Evolutionary conservation across 192 early-diverging fungal species (phyloP).

Genomic region (Coemansia sp.): DNA sequence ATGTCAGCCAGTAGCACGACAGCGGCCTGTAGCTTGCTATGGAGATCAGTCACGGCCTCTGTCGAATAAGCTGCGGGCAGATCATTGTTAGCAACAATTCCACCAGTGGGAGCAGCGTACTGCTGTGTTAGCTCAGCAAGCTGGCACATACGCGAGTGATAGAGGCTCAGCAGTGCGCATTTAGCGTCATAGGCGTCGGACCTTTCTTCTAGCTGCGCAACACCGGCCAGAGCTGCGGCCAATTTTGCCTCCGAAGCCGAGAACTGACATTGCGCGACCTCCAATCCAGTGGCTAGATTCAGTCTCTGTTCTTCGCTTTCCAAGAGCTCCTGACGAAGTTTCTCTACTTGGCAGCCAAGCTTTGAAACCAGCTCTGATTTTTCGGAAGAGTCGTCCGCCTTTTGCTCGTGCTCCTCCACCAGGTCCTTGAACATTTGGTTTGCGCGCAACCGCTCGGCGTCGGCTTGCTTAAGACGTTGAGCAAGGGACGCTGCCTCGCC

Average conservation of each 20-base stretch:
- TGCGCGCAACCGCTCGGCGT: conserved; percentile 13
- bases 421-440: conserved; percentile 23
- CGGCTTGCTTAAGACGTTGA: conserved; percentile 11
- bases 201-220: conserved; percentile 45
- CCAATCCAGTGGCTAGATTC: not conserved
- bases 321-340: conserved; percentile 21
- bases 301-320: conserved; percentile 20
- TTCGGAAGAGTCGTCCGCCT: conserved; percentile 7
- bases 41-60: not conserved
- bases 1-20: not conserved
- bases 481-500: conserved; percentile 17
- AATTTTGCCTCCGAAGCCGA: conserved; percentile 31
- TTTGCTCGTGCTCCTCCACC: conserved; percentile 15
- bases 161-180: conserved; percentile 2
- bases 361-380: conserved; percentile 10
- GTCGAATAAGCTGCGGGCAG: not conserved
- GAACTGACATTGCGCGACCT: not conserved
- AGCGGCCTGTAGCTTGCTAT: not conserved
- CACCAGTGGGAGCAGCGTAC: conserved; percentile 12
- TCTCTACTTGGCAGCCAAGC: conserved; percentile 20
- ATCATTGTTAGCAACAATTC: not conserved
- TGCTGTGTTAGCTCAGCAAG: not conserved
- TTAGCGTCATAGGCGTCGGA: conserved; percentile 35
- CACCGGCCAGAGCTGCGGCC: conserved; percentile 15
- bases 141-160: conserved; percentile 7